phyloP scores from a whole-genome alignment of 441 rosid genomes.

The Melastoma candidum region DNA sequence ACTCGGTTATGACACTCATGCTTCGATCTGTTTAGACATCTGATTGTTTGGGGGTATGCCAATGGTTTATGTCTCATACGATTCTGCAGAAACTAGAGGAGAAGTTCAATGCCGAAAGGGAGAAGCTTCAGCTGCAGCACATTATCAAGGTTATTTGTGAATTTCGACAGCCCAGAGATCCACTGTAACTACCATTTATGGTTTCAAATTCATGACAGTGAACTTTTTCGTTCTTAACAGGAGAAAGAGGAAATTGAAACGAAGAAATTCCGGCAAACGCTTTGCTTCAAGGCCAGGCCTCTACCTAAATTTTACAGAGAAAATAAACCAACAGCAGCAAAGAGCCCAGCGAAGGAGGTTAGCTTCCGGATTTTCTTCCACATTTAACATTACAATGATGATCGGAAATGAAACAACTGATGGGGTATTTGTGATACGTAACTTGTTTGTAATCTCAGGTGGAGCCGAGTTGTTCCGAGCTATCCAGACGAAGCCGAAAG shows the following conservation, averaged over 20 bases:
- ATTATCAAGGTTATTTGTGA: conserved; percentile 31
- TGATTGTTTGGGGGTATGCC: not conserved
- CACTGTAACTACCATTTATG: not conserved
- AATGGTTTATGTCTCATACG: not conserved
- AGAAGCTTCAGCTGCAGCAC: conserved; percentile 34
- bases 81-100: conserved; percentile 73
- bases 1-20: not conserved
- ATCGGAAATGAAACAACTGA: no score
- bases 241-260: conserved; percentile 55
- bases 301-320: conserved; percentile 71
- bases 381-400: no score
- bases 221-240: conserved; percentile 21
- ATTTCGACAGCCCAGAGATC: no score
- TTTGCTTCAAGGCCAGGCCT: conserved; percentile 89
- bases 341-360: conserved; percentile 33
- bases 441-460: not conserved
- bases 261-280: conserved; percentile 45
- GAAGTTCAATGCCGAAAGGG: conserved; percentile 56
- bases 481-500: not conserved
- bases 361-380: no score
- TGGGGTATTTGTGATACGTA: conserved; percentile 4
- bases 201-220: not conserved
- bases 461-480: not conserved
- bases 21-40: not conserved
- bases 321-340: conserved; percentile 22